These are phyloP conservation scores for Hypoxylon sp. DNA, from an alignment of 2,329 filamentous ascomycete genomes.

Conservation along the genomic window DNA sequence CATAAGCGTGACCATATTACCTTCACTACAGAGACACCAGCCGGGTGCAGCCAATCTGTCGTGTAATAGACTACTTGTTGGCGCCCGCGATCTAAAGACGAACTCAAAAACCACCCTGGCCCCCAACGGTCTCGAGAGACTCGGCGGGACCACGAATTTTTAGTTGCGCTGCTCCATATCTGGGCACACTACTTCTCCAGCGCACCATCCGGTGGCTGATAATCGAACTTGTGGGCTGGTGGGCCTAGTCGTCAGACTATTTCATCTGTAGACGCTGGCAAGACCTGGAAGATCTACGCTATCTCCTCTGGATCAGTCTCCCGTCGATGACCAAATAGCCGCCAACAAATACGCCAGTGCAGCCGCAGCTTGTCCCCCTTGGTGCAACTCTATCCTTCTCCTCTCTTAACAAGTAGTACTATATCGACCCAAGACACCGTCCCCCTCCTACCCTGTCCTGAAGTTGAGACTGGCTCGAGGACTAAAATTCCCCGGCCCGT, in stretches of 20 bases:
- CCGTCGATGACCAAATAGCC: slow-evolving; percentile 53
- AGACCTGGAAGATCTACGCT: slow-evolving; percentile 54
- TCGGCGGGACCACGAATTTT: slow-evolving; percentile 47
- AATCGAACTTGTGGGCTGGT: slow-evolving; percentile 48
- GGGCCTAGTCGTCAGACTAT: slow-evolving; percentile 52
- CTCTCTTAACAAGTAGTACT: slow-evolving; percentile 51
- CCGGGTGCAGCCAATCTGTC: slow-evolving; percentile 39
- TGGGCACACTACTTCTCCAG: slow-evolving; percentile 46
- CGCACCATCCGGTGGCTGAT: slow-evolving; percentile 51
- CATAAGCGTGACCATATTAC: slow-evolving; percentile 30
- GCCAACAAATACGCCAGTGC: slow-evolving; percentile 58
- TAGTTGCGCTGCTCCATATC: slow-evolving; percentile 41
- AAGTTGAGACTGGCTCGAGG: slow-evolving; percentile 53
- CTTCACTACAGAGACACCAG: slow-evolving; percentile 31
- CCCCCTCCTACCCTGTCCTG: slow-evolving; percentile 49
- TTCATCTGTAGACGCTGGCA: slow-evolving; percentile 49
- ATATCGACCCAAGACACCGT: slow-evolving; percentile 51
- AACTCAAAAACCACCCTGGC: slow-evolving; percentile 49
- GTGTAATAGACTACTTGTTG: slow-evolving; percentile 43
- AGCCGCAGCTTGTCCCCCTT: slow-evolving; percentile 54
- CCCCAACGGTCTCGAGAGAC: slow-evolving; percentile 44
- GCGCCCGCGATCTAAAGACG: slow-evolving; percentile 46
- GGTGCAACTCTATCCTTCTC: slow-evolving; percentile 55
- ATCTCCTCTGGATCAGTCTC: slow-evolving; percentile 53
- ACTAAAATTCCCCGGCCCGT: slow-evolving; percentile 54